These are phyloP conservation scores for Aureobasidium lini DNA, from an alignment of 2,329 filamentous ascomycete genomes.

Conservation along the genomic window DNA sequence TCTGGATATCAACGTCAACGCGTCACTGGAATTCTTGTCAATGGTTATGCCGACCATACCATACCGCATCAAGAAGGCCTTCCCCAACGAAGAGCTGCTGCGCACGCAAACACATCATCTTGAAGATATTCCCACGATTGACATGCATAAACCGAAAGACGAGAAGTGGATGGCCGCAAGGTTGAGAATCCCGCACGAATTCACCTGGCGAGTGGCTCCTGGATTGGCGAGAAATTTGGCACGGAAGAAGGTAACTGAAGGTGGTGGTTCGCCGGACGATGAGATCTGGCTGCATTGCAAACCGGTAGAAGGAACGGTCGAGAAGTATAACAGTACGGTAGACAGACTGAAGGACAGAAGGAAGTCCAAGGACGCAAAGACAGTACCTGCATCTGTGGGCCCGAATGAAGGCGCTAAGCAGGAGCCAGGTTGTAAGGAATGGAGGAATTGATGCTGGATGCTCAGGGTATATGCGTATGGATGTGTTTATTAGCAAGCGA, in stretches of 20 bases:
- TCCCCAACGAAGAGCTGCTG: slow-evolving; percentile 46
- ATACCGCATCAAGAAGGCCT: slow-evolving; percentile 42
- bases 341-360: not conserved
- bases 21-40: slow-evolving; percentile 55
- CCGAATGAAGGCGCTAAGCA: not conserved
- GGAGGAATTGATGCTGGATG: not conserved
- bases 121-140: slow-evolving; percentile 42
- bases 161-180: slow-evolving; percentile 52
- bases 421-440: not conserved
- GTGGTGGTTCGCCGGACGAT: slow-evolving; percentile 34
- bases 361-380: not conserved
- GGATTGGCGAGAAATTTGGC: slow-evolving; percentile 37
- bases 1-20: slow-evolving; percentile 55
- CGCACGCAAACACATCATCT: slow-evolving; percentile 30
- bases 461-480: not conserved
- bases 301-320: slow-evolving; percentile 21
- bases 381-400: not conserved
- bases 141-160: slow-evolving; percentile 42
- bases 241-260: slow-evolving; percentile 28
- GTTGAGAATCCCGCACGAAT: slow-evolving; percentile 53
- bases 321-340: not conserved
- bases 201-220: slow-evolving; percentile 42
- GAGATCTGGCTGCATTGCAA: slow-evolving; percentile 50
- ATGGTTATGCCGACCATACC: slow-evolving; percentile 43
- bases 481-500: not conserved